These are phyloP conservation scores for Sarocladiaceae sp. DNA, from an alignment of 2,329 filamentous ascomycete species.

Conservation along the genomic window DNA sequence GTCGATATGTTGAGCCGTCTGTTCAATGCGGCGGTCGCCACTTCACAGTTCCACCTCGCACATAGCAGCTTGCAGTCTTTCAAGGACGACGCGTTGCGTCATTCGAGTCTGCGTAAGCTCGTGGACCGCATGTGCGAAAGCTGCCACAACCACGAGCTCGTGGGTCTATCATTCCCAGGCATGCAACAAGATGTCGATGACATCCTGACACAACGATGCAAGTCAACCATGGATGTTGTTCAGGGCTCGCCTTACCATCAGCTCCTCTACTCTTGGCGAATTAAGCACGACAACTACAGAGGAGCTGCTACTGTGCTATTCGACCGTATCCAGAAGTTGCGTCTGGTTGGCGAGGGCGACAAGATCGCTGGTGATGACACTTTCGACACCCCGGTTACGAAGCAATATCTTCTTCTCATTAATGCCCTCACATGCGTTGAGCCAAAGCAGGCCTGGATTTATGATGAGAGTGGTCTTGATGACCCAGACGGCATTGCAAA, in stretches of 20 bases:
- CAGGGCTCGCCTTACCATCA: constrained; percentile 78
- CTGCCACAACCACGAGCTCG: constrained; percentile 62
- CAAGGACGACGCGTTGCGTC: constrained; percentile 66
- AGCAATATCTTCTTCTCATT: constrained; percentile 85
- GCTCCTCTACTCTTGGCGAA: constrained; percentile 86
- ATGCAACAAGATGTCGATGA: constrained; percentile 76
- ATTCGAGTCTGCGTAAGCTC: constrained; percentile 66
- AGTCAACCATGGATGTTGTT: constrained; percentile 61
- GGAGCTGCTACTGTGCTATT: constrained; percentile 64
- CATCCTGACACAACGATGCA: constrained; percentile 68
- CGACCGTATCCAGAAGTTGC: constrained; percentile 60
- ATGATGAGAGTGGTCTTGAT: constrained; percentile 27
- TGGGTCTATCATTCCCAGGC: constrained; percentile 73
- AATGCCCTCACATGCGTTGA: constrained; percentile 88
- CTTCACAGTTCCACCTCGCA: constrained; percentile 75
- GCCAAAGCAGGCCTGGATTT: constrained; percentile 76
- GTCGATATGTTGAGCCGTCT: constrained; percentile 76
- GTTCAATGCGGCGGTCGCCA: constrained; percentile 77
- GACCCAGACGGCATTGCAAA: constrained; percentile 30
- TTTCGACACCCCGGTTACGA: constrained; percentile 61
- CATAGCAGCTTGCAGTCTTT: constrained; percentile 75
- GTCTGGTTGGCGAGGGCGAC: constrained; percentile 54
- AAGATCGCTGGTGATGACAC: constrained; percentile 50
- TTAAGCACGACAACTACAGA: constrained; percentile 80
- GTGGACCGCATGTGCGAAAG: constrained; percentile 65